Conservation (phyloP, 208 protist species). For the Crithidia bombi region DNA sequence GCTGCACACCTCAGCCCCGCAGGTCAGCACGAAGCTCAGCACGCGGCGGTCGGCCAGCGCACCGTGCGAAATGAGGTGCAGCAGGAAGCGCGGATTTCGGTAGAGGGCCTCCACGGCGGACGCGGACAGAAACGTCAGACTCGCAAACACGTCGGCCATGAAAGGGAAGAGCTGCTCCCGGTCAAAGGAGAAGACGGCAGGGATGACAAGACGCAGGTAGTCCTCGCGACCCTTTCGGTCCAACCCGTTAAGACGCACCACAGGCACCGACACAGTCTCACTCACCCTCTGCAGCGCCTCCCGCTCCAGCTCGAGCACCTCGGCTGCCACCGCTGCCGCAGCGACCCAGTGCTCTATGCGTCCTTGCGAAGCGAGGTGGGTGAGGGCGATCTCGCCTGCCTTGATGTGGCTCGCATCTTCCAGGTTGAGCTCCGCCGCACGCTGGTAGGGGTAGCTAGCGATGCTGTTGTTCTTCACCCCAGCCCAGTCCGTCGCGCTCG, state of each 20-base stretch:
- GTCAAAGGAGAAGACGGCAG: constrained; percentile 53
- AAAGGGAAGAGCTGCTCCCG: constrained; percentile 45
- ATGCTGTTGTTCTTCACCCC: constrained; percentile 12
- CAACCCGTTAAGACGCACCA: constrained; percentile 11
- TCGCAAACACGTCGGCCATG: constrained; percentile 38
- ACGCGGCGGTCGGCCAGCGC: constrained; percentile 12
- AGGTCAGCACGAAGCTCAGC: constrained; percentile 27
- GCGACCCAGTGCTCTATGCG: constrained; percentile 33
- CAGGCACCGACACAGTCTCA: constrained; percentile 1
- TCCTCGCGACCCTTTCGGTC: constrained; percentile 17
- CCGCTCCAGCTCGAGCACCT: constrained; percentile 27
- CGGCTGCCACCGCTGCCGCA: constrained; percentile 30
- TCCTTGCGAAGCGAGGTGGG: constrained; percentile 36
- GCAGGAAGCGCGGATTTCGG: constrained; percentile 63
- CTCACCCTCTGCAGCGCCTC: constrained; percentile 23
- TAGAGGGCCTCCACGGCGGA: constrained; percentile 37
- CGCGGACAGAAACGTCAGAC: constrained; percentile 19
- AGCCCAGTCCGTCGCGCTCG: constrained; percentile 5
- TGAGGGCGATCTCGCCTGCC: constrained; percentile 32
- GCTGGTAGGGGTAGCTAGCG: constrained; percentile 24
- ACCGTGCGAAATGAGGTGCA: constrained; percentile 29
- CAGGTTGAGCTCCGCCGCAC: constrained; percentile 28
- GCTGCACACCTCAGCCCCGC: constrained; percentile 42
- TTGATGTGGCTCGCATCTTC: constrained; percentile 25
- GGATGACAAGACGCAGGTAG: constrained; percentile 36